Base-by-base conservation (phyloP, 140 eudicot species). In the Stevia rebaudiana region DNA sequence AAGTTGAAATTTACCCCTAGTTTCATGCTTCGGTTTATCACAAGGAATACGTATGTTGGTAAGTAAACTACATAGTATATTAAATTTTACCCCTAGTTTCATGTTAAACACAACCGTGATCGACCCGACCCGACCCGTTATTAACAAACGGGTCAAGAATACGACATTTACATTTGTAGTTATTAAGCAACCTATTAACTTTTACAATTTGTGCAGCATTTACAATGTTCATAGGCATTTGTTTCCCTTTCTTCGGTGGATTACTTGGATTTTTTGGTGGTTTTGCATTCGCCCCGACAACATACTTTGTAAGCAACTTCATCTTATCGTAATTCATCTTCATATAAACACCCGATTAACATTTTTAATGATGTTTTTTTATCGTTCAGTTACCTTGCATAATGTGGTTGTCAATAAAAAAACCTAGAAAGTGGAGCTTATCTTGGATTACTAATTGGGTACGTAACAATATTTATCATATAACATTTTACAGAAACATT, bases 391-490 rank as follows among this genome's bases (percentile, higher is more conserved):
- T 85, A 43, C 95, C 95, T 46, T 86, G 95, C 60, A 59, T 86
- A 52, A 86, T 86, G 84, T 86, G 90, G 95, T 83, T 86, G 24
- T 60, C 81, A 25, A 74, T 83, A 78, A 55, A 65, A 46, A 86
- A 86, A 49, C 95, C 95, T 2, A 82, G 31, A 77, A 86, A 12
- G 63, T 86, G 73, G 67, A 47, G 90, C 61, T 58, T 80, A 42
- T 86, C 95, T 42, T 86, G 95, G 95, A 55, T 59, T 4, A 47
- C 84, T 39, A 86, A 86, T 66, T 86, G 95, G 95, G 94, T 86
- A 74, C 37, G 81, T 33, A 70, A 40, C 16, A 40, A 12, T 21
- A 44, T 25, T 4, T 22, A 24, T 28, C 43, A 47, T 30, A 39
- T 37, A 74, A 50, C 42, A 31, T 53, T 7, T 24, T 28, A 8